Base-by-base conservation (phyloP, 2,329 filamentous ascomycete species). In the Chrysosporium keratinophilum region DNA sequence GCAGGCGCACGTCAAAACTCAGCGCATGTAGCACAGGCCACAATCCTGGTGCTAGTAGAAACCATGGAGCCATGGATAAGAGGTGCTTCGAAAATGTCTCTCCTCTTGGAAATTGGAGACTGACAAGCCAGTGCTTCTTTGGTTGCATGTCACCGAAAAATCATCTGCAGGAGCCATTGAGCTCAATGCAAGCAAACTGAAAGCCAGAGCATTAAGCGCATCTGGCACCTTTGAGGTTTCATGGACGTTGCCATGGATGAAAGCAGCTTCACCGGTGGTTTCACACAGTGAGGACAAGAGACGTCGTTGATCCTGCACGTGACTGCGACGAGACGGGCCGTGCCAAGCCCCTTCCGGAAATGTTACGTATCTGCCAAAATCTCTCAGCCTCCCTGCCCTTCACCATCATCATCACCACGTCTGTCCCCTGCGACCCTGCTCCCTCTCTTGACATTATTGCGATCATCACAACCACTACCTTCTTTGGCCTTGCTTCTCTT, bases 311-410 rank as follows among this genome's bases (percentile, higher is more conserved):
- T 3, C 7, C 23, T 28, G 23, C 54, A 55, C 42, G 54, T 55
- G 54, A 40, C 33, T n/a, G 12, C 28, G 35, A 35, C 47, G 41
- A 41, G 41, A 46, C 17, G 19, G 34, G 35, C 20, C n/a, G 28
- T 33, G 53, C 53, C 53, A 54, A 54, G 53, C 49, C 49, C 41
- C 49, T 28, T 51, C 39, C 49, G 34, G 41, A 43, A 51, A 51
- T 49, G 45, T 48, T 49, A 49, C 46, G 46, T 49, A 51, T 44
- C 31, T 39, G 19, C 43, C 52, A 42, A 41, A 49, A 31, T 49
- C 20, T 19, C 23, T 37, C 28, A 34, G 39, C 37, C 37, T 20
- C 39, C 17, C n/a, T n/a, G n/a, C n/a, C n/a, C 19, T 34, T 33
- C 31, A 28, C 23, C 45, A 39, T 39, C 31, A 19, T 37, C 45